Evolutionary conservation across 768 basidiomycete genomes (phyloP).

Genomic region (Leccinum uliginosum): DNA sequence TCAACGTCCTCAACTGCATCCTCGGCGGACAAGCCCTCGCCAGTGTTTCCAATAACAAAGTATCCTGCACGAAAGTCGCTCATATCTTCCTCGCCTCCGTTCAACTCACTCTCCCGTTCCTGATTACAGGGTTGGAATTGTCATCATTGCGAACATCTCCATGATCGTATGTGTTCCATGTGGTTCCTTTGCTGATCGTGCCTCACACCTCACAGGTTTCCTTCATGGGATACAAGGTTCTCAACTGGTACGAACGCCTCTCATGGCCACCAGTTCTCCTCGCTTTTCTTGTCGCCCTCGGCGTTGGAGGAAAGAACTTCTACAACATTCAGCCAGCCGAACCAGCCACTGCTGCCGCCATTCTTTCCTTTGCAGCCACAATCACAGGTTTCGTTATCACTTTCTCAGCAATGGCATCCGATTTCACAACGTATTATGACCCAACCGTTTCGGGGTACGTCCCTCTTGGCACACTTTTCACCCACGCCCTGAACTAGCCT

Average conservation of each 20-base stretch:
- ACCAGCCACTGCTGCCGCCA: constrained; percentile 49
- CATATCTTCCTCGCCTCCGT: constrained; percentile 3
- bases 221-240: constrained; percentile 62
- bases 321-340: constrained; percentile 39
- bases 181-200: neutral
- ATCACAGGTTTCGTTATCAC: constrained; percentile 72
- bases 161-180: constrained; percentile 43
- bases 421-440: constrained; percentile 70
- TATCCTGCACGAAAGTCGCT: constrained; percentile 47
- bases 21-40: constrained; percentile 66
- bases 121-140: constrained; percentile 65
- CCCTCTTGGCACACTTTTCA: neutral
- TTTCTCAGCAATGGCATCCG: constrained; percentile 57
- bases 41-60: constrained; percentile 44
- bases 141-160: constrained; percentile 67
- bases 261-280: constrained; percentile 79
- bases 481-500: constrained; percentile 7
- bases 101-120: constrained; percentile 8
- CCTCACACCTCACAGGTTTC: constrained; percentile 38
- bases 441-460: constrained; percentile 54
- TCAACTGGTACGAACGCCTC: constrained; percentile 69
- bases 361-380: constrained; percentile 66
- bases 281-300: constrained; percentile 65
- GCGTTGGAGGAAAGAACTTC: constrained; percentile 71
- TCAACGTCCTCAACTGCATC: constrained; percentile 62